phyloP scores from a whole-genome alignment of 2,329 filamentous ascomycete species.

The Xylaria sp. region DNA sequence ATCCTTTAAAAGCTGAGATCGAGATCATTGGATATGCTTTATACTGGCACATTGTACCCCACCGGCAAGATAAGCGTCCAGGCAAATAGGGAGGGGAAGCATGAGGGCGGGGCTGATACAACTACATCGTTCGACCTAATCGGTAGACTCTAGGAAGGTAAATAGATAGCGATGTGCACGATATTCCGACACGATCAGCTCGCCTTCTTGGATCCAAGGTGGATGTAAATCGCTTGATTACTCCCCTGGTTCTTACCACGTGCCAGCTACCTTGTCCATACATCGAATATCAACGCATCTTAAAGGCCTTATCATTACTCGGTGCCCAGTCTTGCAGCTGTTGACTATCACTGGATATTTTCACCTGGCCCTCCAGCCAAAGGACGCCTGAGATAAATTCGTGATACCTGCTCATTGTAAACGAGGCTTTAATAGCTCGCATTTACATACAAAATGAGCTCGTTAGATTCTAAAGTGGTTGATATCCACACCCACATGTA shows the following conservation, averaged over 20 bases:
- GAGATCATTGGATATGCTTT: slow-evolving; percentile 3
- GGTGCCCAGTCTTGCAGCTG: too few relatives aligned
- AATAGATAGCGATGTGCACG: neutral
- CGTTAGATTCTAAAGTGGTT: slow-evolving; percentile 54
- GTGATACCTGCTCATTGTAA: neutral
- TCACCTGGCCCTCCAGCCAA: neutral
- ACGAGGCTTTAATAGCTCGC: neutral
- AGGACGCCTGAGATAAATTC: neutral
- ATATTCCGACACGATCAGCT: neutral
- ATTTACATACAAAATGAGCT: slow-evolving; percentile 40
- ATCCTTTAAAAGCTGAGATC: neutral
- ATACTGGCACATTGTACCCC: slow-evolving; percentile 23
- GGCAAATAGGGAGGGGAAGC: slow-evolving; percentile 12
- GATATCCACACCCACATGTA: slow-evolving; percentile 76
- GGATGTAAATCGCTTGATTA: neutral
- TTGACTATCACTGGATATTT: neutral
- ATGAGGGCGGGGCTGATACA: slow-evolving; percentile 23
- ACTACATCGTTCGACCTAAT: slow-evolving; percentile 3
- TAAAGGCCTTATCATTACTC: too few relatives aligned
- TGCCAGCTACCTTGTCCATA: too few relatives aligned
- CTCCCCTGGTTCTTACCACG: neutral
- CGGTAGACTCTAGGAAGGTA: neutral
- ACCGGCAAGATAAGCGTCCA: slow-evolving; percentile 25
- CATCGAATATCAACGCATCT: neutral
- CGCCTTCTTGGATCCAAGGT: neutral